Evolutionary conservation across 1,139 yeast species (phyloP), one percentile per base, ranked within the genome.

Genomic region (Candida dubliniensis): DNA sequence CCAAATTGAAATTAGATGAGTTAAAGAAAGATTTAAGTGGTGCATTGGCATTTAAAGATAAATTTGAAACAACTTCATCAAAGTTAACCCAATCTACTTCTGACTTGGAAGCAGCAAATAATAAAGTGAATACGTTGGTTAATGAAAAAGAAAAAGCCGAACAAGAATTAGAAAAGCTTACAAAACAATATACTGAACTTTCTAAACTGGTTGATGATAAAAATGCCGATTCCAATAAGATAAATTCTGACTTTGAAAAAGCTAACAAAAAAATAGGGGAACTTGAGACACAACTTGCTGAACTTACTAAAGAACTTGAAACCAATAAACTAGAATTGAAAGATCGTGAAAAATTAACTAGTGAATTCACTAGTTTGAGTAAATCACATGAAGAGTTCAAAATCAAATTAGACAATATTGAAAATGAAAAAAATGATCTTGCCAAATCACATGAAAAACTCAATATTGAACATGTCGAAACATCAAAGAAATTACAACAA

Each of bases 191-290:
- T 18, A 18, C 31, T n/a, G 43, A 46, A 23, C 30, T 41, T 23
- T 15, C 29, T 26, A 23, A 46, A 11, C 42, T 48, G 34, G 10
- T 36, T 13, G 37, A 35, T 7, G 34, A 24, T 4, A 38, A 36
- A 18, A 11, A 36, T 15, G 14, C 38, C 3, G 36, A 37, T 31
- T 14, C 40, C 10, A 27, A 45, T 30, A 38, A 41, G 26, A 29
- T 27, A 29, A 34, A 33, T 46, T 44, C 15, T 25, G 43, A 46
- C n/a, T 31, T 55, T 2, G 41, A 39, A 14, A 44, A 38, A 23
- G 37, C 47, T 29, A 43, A 46, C 23, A 40, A 43, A 40, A 54
- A 59, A 41, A 41, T 58, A 18, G 35, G 48, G 18, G 35, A 43
- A 15, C 12, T 39, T 9, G 42, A 40, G 29, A 31, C 29, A 14